These are phyloP conservation scores for Leptographium procerum DNA, from an alignment of 2,329 filamentous ascomycete species.

Conservation along the genomic window DNA sequence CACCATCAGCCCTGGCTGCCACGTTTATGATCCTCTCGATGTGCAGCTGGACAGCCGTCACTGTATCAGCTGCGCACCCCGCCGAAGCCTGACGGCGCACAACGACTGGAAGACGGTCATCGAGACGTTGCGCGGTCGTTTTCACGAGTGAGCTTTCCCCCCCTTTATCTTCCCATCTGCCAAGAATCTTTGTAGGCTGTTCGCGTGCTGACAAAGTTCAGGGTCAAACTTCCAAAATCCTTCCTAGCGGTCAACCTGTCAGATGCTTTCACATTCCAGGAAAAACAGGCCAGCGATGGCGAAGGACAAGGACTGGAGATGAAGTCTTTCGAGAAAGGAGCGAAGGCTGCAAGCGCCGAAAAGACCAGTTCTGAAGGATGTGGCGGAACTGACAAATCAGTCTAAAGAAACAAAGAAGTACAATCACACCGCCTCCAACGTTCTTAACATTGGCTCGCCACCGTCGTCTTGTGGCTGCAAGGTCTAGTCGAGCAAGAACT, in stretches of 20 bases:
- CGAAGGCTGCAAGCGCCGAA: not conserved
- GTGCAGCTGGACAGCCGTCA: constrained; percentile 94
- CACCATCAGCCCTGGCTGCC: constrained; percentile 88
- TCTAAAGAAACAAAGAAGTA: not conserved
- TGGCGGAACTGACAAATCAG: not conserved
- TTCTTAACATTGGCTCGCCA: not conserved
- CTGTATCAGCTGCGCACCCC: constrained; percentile 88
- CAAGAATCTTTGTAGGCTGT: not conserved
- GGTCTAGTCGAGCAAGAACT: no score
- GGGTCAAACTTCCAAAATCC: constrained; percentile 55
- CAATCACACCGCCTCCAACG: not conserved
- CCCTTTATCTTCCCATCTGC: no score
- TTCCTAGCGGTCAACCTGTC: constrained; percentile 55
- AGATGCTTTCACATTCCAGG: constrained; percentile 50
- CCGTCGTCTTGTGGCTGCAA: not conserved
- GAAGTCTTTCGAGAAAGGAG: constrained; percentile 19
- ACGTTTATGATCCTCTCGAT: constrained; percentile 91
- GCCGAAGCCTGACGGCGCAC: constrained; percentile 80
- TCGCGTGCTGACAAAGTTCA: constrained; percentile 16
- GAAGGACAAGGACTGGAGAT: constrained; percentile 29
- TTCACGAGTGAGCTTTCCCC: constrained; percentile 88
- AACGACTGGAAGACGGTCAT: constrained; percentile 96
- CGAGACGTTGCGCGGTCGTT: constrained; percentile 86
- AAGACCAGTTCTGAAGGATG: not conserved
- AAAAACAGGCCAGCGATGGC: constrained; percentile 35